Evolutionary conservation across 2,329 filamentous ascomycete species (phyloP), one percentile per base, ranked within the genome.

Genomic region (Aspergillus hiratsukae): DNA sequence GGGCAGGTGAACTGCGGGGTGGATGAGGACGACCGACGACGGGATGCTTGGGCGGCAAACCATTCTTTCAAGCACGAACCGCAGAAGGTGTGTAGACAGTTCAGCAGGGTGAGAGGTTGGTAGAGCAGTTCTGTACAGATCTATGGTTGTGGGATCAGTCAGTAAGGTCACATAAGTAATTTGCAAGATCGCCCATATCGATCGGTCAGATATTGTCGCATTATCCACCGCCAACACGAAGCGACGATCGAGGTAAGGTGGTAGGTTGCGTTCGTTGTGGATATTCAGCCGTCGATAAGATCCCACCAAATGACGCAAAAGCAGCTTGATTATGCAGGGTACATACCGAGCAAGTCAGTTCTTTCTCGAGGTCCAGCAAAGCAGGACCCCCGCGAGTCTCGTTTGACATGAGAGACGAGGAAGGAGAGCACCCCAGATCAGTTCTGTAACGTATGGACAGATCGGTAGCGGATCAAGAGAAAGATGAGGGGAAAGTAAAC

Each of bases 91-190:
- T 96, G 91, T 48, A 96, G 84, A 72, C 91, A 96, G 78, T 96
- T 90, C 73, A 96, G 89, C 51, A 96, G 85, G 28, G 91, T 96
- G 61, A 96, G 82, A 35, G 92, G 91, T 73, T 95, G 90, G 76
- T 91, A 95, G 61, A 96, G 86, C 62, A 96, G 84, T 74, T 97
- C 94, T 66, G 93, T 96, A 80, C 94, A 99, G 69, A 99, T 99
- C 92, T 97, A 45, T 40, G 6, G 55, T 14, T 5, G 23, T 51
- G 46, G 29, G 31, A 21, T 23, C 48, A 50, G 27, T 28, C 21
- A 31, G 48, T 35, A 11, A 14, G 14, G 48, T 35, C 48, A 35
- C 8, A 35, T 11, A 35, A 14, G 28, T 0, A 17, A 17, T 37
- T 17, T 29, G 2, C 3, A 14, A 37, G 31, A 17, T 37, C 6